phyloP scores from a whole-genome alignment of 2,329 filamentous ascomycete genomes.

The Camptophora hylomeconis region DNA sequence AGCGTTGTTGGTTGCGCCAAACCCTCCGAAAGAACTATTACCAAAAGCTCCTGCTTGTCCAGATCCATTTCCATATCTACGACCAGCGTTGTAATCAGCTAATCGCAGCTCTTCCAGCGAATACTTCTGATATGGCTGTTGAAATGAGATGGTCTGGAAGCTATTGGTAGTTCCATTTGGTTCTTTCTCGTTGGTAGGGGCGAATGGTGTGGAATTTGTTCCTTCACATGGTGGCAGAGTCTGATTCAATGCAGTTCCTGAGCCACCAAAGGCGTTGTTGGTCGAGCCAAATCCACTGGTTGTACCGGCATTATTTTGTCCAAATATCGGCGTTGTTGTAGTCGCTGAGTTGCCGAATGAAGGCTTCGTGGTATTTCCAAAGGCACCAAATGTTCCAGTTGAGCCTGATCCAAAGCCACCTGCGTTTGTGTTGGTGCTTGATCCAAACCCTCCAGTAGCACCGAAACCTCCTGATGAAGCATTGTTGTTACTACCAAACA shows the following conservation, averaged over 20 bases:
- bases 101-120: slow-evolving; percentile 75
- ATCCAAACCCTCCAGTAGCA: slow-evolving; percentile 10
- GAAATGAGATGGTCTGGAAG: slow-evolving; percentile 36
- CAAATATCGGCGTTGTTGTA: slow-evolving; percentile 14
- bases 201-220: slow-evolving; percentile 33
- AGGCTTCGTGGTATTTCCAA: slow-evolving; percentile 32
- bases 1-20: slow-evolving; percentile 20
- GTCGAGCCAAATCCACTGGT: slow-evolving; percentile 25
- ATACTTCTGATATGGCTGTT: slow-evolving; percentile 56
- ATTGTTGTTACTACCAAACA: slow-evolving; percentile 25
- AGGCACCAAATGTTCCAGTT: slow-evolving; percentile 20
- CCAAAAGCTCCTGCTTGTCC: slow-evolving; percentile 77
- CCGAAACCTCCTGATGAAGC: slow-evolving; percentile 25
- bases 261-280: slow-evolving; percentile 19
- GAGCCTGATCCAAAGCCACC: slow-evolving; percentile 16
- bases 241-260: slow-evolving; percentile 30
- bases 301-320: slow-evolving; percentile 15
- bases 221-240: slow-evolving; percentile 29
- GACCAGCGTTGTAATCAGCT: slow-evolving; percentile 78
- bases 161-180: slow-evolving; percentile 25
- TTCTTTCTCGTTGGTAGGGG: slow-evolving; percentile 33
- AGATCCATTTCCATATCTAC: slow-evolving; percentile 68
- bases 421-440: slow-evolving; percentile 12
- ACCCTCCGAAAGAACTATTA: slow-evolving; percentile 38
- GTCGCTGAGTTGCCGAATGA: slow-evolving; percentile 31